A percentile compares a stretch with the other conserved stretches of the same genome.
Evolutionary conservation across 2,329 filamentous ascomycete genomes (phyloP).

Genomic region (Paecilomyces dactylethromorphus): DNA sequence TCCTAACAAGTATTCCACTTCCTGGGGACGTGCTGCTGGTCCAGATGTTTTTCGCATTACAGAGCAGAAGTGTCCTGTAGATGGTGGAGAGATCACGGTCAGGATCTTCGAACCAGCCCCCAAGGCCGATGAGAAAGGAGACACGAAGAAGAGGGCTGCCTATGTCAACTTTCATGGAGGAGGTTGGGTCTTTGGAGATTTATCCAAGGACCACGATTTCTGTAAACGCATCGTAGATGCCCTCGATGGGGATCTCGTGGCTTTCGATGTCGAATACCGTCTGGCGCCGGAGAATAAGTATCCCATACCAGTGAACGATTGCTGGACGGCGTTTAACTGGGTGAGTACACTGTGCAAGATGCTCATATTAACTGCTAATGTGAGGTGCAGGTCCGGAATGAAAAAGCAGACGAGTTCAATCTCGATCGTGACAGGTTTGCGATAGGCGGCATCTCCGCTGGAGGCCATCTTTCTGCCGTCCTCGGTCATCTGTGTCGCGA

Average conservation of each 20-base stretch:
- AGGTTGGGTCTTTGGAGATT: constrained; percentile 39
- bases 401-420: constrained; percentile 27
- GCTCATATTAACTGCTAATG: background rate
- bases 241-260: constrained; percentile 32
- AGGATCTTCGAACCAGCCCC: constrained; percentile 34
- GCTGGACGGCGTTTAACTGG: constrained; percentile 35
- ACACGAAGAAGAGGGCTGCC: constrained; percentile 25
- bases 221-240: constrained; percentile 34
- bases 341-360: constrained; percentile 11
- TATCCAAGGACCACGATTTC: constrained; percentile 32
- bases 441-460: constrained; percentile 34
- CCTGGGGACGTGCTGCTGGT: constrained; percentile 31
- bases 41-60: constrained; percentile 33
- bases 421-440: constrained; percentile 27
- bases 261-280: constrained; percentile 40
- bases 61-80: constrained; percentile 33
- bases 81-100: constrained; percentile 33
- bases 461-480: constrained; percentile 34
- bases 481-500: constrained; percentile 33
- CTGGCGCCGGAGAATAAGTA: constrained; percentile 34
- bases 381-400: constrained; percentile 21
- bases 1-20: constrained; percentile 30
- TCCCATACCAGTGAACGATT: constrained; percentile 33
- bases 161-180: constrained; percentile 39
- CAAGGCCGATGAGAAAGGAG: constrained; percentile 15